Percentiles rank a stretch among this genome's conserved stretches.
These are phyloP conservation scores for Vanilla planifolia DNA, from an alignment of 106 monocot genomes.

Conservation along the genomic window DNA sequence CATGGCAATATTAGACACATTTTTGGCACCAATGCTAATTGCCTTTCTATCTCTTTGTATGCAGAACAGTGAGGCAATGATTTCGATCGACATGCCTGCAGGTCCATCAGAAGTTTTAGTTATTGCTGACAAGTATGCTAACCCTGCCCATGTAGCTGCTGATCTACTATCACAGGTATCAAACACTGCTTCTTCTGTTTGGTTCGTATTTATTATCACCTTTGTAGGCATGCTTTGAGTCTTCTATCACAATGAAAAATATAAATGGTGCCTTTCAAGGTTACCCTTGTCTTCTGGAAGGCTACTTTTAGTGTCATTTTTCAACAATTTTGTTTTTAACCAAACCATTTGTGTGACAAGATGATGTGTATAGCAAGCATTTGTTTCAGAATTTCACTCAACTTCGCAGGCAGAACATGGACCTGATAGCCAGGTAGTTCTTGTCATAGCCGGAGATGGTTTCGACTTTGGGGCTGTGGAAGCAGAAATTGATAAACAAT, in stretches of 20 bases:
- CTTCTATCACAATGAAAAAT: no score
- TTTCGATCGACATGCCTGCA: conserved; percentile 98
- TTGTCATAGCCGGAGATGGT: conserved; percentile 75
- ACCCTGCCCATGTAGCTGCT: conserved; percentile 77
- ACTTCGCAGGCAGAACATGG: conserved; percentile 89
- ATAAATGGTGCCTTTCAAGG: no score
- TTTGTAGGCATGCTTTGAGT: no score
- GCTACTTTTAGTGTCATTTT: no score
- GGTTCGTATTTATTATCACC: no score
- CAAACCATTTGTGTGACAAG: no score
- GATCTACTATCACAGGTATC: conserved; percentile 92
- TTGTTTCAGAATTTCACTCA: no score
- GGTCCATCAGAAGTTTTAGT: conserved; percentile 97
- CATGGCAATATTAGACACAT: no score
- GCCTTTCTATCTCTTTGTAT: conserved; percentile 11
- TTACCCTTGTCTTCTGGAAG: no score
- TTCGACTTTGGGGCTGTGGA: conserved; percentile 67
- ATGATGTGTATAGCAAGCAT: no score
- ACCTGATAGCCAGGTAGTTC: conserved; percentile 97
- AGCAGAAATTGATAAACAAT: conserved; percentile 66
- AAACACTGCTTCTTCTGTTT: neutral
- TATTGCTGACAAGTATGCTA: conserved; percentile 88
- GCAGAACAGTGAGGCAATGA: conserved; percentile 98
- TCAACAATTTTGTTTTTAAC: no score
- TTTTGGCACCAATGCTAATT: neutral